These are phyloP conservation scores for Verticillium albo-atrum DNA, from an alignment of 2,329 filamentous ascomycete species.

Conservation along the genomic window DNA sequence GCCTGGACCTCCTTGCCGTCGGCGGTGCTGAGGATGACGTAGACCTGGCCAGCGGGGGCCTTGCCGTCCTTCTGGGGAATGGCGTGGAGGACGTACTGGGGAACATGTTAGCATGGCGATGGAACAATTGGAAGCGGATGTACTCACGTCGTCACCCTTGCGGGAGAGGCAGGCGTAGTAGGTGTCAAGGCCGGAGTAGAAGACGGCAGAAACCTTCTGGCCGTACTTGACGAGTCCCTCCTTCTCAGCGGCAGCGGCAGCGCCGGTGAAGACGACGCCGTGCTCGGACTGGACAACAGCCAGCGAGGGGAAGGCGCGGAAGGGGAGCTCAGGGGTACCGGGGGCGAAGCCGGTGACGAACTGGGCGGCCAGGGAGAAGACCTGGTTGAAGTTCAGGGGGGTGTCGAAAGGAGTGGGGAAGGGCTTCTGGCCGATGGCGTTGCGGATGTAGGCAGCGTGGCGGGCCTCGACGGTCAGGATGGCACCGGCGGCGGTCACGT, in stretches of 20 bases:
- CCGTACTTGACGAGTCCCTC: conserved; percentile 5
- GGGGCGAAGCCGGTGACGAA: conserved; percentile 57
- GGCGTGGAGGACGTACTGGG: conserved; percentile 14
- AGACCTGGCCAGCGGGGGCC: conserved; percentile 30
- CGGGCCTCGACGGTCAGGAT: conserved; percentile 63
- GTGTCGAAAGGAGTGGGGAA: conserved; percentile 58
- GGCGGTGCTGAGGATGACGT: conserved; percentile 31
- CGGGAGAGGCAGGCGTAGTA: conserved; percentile 10
- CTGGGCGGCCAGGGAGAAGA: conserved; percentile 59
- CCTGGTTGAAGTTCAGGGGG: conserved; percentile 52
- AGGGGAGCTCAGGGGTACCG: conserved; percentile 49
- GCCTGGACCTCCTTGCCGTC: conserved; percentile 22
- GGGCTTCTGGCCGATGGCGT: conserved; percentile 40
- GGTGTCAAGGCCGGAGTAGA: conserved; percentile 22
- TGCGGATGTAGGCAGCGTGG: conserved; percentile 58
- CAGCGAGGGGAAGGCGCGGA: conserved; percentile 56
- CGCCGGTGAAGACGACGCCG: conserved; percentile 19
- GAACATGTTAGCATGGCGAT: conserved; percentile 5
- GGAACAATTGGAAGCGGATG: conserved; percentile 13
- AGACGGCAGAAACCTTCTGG: conserved; percentile 23
- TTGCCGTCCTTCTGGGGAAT: conserved; percentile 13
- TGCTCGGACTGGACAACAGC: conserved; percentile 17
- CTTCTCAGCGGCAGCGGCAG: conserved; percentile 11
- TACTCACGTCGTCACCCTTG: conserved; percentile 11
- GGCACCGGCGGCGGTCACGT: conserved; percentile 56